Percentiles rank a stretch among this genome's conserved stretches.
These are phyloP conservation scores for Cercospora canescens DNA, from an alignment of 2,329 filamentous ascomycete genomes.

Conservation along the genomic window DNA sequence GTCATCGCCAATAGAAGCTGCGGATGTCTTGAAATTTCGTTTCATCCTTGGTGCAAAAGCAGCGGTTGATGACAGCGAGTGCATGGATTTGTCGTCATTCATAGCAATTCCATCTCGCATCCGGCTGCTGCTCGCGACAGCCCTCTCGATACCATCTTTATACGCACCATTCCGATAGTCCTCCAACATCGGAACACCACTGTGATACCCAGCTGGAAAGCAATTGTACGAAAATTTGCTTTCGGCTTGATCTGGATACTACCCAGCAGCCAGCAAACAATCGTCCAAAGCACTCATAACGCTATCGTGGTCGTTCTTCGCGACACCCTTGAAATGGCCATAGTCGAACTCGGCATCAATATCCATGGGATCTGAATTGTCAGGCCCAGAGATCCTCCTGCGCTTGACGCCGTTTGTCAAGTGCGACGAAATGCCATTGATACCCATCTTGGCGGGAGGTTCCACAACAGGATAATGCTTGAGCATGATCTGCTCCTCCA, in stretches of 20 bases:
- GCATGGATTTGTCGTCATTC: background rate
- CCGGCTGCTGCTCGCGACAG: background rate
- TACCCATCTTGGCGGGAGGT: background rate
- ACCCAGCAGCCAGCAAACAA: constrained; percentile 32
- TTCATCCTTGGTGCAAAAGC: background rate
- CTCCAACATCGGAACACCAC: background rate
- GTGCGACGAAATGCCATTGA: background rate
- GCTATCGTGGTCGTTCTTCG: constrained; percentile 29
- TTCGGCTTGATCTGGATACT: constrained; percentile 14
- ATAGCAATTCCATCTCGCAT: background rate
- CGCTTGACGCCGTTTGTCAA: constrained; percentile 26
- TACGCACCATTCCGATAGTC: background rate
- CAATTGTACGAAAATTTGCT: constrained; percentile 10
- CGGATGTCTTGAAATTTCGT: background rate
- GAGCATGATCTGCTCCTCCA: constrained; percentile 66
- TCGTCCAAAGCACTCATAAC: constrained; percentile 43
- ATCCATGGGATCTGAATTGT: constrained; percentile 36
- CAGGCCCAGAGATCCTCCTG: constrained; percentile 24
- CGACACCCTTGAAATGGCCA: constrained; percentile 40
- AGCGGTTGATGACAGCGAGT: background rate
- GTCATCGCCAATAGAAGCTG: background rate
- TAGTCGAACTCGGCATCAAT: constrained; percentile 37
- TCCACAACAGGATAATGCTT: constrained; percentile 27
- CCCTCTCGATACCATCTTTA: background rate
- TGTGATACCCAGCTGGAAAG: background rate